Conservation (phyloP, 2,329 filamentous ascomycete species). For the Coleophoma eucalyptorum region DNA sequence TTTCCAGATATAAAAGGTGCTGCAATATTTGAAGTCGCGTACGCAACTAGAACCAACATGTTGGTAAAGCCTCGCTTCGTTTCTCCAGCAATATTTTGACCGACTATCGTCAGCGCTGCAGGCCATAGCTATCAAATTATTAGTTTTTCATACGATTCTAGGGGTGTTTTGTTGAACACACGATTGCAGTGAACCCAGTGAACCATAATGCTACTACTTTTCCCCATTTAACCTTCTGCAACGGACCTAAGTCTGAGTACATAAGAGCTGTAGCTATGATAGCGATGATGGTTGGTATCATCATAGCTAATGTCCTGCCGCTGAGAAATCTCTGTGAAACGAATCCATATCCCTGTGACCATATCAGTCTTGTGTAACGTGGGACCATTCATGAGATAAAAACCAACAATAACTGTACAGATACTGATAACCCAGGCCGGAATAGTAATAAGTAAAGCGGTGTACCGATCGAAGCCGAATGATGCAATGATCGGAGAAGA, state of each 20-base stretch:
- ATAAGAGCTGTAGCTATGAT: background rate
- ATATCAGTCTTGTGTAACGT: background rate
- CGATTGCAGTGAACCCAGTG: background rate
- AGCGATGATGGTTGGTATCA: background rate
- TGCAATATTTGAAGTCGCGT: background rate
- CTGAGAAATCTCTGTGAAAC: background rate
- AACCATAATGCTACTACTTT: background rate
- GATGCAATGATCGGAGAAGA: slow-evolving; percentile 1
- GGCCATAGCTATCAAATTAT: background rate
- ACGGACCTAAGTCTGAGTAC: background rate
- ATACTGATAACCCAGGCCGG: background rate
- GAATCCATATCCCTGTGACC: background rate
- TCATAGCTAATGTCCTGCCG: background rate
- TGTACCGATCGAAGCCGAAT: slow-evolving; percentile 3
- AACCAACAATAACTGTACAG: background rate
- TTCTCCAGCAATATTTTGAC: background rate
- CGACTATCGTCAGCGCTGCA: background rate
- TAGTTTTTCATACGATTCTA: background rate
- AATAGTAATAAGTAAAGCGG: slow-evolving; percentile 3
- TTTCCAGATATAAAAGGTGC: background rate
- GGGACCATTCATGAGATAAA: background rate
- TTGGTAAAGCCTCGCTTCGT: background rate
- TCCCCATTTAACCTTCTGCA: background rate
- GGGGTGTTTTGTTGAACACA: background rate
- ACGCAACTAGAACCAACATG: background rate